Evolutionary conservation across 495 filamentous ascomycete species (phyloP).

Genomic region (Penicillium goetzii): DNA sequence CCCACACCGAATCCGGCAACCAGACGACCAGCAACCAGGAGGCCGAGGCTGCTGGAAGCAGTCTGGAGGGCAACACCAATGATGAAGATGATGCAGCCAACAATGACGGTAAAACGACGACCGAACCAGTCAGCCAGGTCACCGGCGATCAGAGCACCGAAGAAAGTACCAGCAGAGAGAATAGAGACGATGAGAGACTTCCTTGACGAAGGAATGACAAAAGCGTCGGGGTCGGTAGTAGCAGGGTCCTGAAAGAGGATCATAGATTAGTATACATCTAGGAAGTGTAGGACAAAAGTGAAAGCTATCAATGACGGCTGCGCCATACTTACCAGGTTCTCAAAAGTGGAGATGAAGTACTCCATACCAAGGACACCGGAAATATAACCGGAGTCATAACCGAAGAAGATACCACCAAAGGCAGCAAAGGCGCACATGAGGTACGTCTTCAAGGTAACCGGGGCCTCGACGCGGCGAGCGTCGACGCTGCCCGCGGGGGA

Average conservation of each 20-base stretch:
- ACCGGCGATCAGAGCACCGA: constrained; percentile 72
- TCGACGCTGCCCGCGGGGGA: constrained; percentile 40
- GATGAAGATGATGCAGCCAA: constrained; percentile 65
- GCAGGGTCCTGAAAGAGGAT: constrained; percentile 1
- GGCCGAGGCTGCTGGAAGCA: constrained; percentile 48
- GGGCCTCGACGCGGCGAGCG: constrained; percentile 58
- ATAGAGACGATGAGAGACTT: constrained; percentile 74
- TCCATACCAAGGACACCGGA: constrained; percentile 57
- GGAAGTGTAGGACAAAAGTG: too few relatives aligned
- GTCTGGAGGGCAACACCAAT: constrained; percentile 67
- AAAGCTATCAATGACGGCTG: neutral
- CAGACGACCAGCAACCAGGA: constrained; percentile 71
- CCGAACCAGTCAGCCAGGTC: constrained; percentile 70
- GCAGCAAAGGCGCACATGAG: constrained; percentile 63
- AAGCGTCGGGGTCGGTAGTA: constrained; percentile 32
- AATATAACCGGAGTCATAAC: constrained; percentile 60
- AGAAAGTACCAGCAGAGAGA: constrained; percentile 75
- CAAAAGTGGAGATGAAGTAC: constrained; percentile 53
- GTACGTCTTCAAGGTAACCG: constrained; percentile 65
- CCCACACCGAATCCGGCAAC: constrained; percentile 75
- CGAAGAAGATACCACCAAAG: constrained; percentile 64
- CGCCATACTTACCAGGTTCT: constrained; percentile 32
- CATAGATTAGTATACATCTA: neutral
- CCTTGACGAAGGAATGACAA: constrained; percentile 51
- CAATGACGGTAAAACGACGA: constrained; percentile 68